Conservation (phyloP, 306 rosid species). For the Trifolium repens region DNA sequence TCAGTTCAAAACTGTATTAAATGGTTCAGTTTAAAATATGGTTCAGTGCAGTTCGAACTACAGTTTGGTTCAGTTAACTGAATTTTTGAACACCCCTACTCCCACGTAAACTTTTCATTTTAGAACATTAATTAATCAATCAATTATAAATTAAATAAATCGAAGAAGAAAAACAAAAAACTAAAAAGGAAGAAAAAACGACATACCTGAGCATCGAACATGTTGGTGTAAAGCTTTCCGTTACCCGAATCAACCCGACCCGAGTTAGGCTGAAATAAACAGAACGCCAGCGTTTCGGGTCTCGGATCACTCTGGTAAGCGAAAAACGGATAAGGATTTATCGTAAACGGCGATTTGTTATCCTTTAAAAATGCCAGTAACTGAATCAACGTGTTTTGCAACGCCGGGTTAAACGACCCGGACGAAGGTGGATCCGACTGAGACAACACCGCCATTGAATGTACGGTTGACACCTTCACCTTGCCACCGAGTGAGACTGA, state of each 20-base stretch:
- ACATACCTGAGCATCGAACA: conserved; percentile 95
- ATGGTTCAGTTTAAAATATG: too few relatives aligned
- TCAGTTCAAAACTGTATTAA: too few relatives aligned
- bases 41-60: too few relatives aligned
- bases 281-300: conserved; percentile 83
- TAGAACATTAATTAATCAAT: neutral
- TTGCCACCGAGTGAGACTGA: conserved; percentile 64
- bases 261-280: conserved; percentile 80
- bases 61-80: too few relatives aligned
- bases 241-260: conserved; percentile 82
- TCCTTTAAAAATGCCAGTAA: conserved; percentile 64
- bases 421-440: conserved; percentile 89
- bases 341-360: conserved; percentile 64
- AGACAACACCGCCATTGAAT: conserved; percentile 73
- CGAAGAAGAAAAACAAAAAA: neutral
- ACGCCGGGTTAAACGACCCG: conserved; percentile 61
- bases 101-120: conserved; percentile 33
- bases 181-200: neutral
- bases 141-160: neutral
- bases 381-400: conserved; percentile 48
- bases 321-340: conserved; percentile 88
- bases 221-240: conserved; percentile 79
- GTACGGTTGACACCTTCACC: conserved; percentile 78
- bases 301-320: conserved; percentile 83
- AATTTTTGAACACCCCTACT: too few relatives aligned